These are phyloP conservation scores for Aspergillus quadricinctus DNA, from an alignment of 2,329 filamentous ascomycete genomes.

Conservation along the genomic window DNA sequence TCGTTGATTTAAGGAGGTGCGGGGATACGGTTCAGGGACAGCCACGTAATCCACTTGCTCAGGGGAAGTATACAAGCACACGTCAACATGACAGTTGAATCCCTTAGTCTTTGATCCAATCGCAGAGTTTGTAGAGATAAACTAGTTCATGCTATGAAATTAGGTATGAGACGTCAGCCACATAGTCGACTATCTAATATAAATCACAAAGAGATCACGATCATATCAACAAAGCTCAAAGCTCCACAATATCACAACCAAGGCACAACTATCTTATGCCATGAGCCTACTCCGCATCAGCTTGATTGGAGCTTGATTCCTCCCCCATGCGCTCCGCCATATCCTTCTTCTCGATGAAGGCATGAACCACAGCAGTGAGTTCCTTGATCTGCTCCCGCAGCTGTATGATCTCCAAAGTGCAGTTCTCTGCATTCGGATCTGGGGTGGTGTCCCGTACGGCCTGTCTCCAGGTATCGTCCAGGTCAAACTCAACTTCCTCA, in stretches of 20 bases:
- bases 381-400: slow-evolving; percentile 53
- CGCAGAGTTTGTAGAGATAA: not conserved
- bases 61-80: not conserved
- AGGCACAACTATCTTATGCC: not conserved
- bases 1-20: not conserved
- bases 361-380: slow-evolving; percentile 60
- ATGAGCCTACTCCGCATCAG: not conserved
- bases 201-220: not conserved
- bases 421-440: slow-evolving; percentile 74
- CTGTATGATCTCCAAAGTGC: slow-evolving; percentile 59
- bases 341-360: slow-evolving; percentile 42
- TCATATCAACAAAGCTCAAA: not conserved
- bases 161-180: not conserved
- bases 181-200: not conserved
- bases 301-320: slow-evolving; percentile 11
- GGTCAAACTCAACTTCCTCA: slow-evolving; percentile 68
- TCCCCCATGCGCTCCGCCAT: slow-evolving; percentile 3
- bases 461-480: slow-evolving; percentile 75
- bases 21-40: not conserved
- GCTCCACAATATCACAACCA: not conserved
- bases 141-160: not conserved
- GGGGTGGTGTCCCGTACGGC: slow-evolving; percentile 70
- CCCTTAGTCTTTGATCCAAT: not conserved
- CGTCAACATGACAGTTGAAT: not conserved
- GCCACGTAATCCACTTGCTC: not conserved